Evolutionary conservation across 768 basidiomycete species (phyloP).

Genomic region (Lyophyllum semitale): DNA sequence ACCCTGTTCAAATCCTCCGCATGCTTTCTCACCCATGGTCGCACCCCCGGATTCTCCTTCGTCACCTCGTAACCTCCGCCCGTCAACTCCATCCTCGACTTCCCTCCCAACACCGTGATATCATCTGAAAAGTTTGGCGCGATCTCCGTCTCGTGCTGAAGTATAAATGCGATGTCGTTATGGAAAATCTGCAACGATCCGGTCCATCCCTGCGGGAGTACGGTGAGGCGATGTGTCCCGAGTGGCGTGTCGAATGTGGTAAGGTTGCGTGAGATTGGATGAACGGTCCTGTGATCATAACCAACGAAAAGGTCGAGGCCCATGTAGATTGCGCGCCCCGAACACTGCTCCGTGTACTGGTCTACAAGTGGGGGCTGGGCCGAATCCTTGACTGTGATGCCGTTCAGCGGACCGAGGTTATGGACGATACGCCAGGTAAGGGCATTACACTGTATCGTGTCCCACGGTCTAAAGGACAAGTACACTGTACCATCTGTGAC

Average conservation of each 20-base stretch:
- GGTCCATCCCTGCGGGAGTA: conserved; percentile 22
- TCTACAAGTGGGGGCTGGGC: conserved; percentile 34
- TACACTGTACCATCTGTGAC: too few species aligned
- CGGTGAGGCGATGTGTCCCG: conserved; percentile 28
- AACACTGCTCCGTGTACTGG: conserved; percentile 31
- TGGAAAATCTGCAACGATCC: conserved; percentile 37
- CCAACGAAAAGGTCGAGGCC: conserved; percentile 36
- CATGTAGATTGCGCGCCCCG: conserved; percentile 21
- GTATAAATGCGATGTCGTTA: conserved; percentile 14
- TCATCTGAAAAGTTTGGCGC: too few species aligned
- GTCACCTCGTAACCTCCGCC: too few species aligned
- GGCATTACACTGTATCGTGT: too few species aligned
- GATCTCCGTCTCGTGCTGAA: not conserved
- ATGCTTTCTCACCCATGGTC: conserved; percentile 31
- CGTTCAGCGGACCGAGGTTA: conserved; percentile 37
- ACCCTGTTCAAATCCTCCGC: not conserved
- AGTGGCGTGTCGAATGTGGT: too few species aligned
- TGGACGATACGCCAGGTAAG: conserved; percentile 38
- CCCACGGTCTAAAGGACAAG: too few species aligned
- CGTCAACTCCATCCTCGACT: too few species aligned
- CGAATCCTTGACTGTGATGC: conserved; percentile 36
- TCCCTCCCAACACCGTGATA: conserved; percentile 25
- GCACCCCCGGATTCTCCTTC: conserved; percentile 8
- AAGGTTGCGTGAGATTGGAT: conserved; percentile 8
- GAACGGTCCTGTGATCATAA: conserved; percentile 30